Evolutionary conservation across 2,329 filamentous ascomycete genomes (phyloP), one percentile per base, ranked within the genome.

Genomic region (Colletotrichum chrysophilum): DNA sequence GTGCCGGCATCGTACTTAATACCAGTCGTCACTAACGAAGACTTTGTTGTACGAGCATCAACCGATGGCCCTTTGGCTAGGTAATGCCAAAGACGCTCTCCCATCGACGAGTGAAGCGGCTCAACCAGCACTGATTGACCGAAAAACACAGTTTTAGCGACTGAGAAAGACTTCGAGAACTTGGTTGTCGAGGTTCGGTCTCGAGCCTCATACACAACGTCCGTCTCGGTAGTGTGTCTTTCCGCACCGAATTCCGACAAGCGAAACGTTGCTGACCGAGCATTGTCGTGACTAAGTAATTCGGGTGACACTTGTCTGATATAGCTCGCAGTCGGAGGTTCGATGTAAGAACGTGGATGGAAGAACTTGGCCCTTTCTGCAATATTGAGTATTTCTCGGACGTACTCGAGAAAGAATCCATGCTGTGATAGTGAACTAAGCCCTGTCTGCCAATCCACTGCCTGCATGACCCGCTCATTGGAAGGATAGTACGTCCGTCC

Each of bases 361-460:
- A 75, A 75, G 48, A 75, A 68, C 3, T 34, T 24, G 2, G 34
- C 48, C n/a, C 21, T 21, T 4, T 26, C 10, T 5, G 43, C 70
- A 1, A 87, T 81, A 3, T 79, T 32, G 7, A 88, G 79, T 18
- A 90, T 84, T 0, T 71, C 77, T 7, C 78, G 52, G 0, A 88
- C 87, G 7, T 77, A 65, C 4, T 78, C 76, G 48, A 81, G 81
- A 56, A 90, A 89, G 0, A 79, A 78, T 1, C 83, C 83, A 70
- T 91, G 85, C 69, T 92, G 90, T 0, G 87, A 79, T 2, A 88
- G 76, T 7, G 82, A 84, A 2, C 84, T 82, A 0, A 91, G 78
- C 0, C 67, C n/a, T 0, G 72, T 1, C 0, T 79, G 69, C 90
- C 90, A 92, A 0, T 16, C 2, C 4, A 90, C 83, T 0, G 62